Evolutionary conservation across 495 filamentous ascomycete genomes (phyloP).

Genomic region (Aspergillus hancockii): DNA sequence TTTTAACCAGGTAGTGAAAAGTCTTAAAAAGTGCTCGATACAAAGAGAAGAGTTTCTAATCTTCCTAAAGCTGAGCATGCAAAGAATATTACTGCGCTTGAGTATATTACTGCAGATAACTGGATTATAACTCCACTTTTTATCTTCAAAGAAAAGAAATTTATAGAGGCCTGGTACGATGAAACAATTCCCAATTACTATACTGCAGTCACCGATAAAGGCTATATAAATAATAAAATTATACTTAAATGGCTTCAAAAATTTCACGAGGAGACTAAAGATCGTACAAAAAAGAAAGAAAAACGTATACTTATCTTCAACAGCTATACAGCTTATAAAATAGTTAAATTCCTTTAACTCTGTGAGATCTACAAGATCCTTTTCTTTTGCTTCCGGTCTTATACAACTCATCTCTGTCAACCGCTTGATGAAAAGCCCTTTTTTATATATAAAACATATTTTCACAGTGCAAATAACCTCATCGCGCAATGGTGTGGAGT

Average conservation of each 20-base stretch:
- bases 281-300: conserved; percentile 7
- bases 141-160: conserved; percentile 7
- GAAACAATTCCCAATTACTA: not conserved
- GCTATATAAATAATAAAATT: conserved; percentile 2
- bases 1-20: conserved; percentile 4
- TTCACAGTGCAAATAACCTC: no score
- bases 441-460: no score
- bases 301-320: conserved; percentile 5
- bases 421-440: no score
- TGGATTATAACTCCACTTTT: conserved; percentile 7
- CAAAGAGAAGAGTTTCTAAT: not conserved
- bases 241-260: not conserved
- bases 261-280: not conserved
- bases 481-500: no score
- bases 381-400: no score
- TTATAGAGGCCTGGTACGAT: not conserved
- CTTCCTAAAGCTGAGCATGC: conserved; percentile 1
- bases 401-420: no score
- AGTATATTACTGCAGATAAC: conserved; percentile 1
- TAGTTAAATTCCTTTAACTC: conserved; percentile 7
- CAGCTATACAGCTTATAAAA: conserved; percentile 6
- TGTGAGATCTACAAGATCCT: conserved; percentile 1
- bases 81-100: conserved; percentile 7
- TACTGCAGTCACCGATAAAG: not conserved
- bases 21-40: not conserved